Evolutionary conservation across 495 filamentous ascomycete species (phyloP).

Genomic region (Penicillium ochrochloron): DNA sequence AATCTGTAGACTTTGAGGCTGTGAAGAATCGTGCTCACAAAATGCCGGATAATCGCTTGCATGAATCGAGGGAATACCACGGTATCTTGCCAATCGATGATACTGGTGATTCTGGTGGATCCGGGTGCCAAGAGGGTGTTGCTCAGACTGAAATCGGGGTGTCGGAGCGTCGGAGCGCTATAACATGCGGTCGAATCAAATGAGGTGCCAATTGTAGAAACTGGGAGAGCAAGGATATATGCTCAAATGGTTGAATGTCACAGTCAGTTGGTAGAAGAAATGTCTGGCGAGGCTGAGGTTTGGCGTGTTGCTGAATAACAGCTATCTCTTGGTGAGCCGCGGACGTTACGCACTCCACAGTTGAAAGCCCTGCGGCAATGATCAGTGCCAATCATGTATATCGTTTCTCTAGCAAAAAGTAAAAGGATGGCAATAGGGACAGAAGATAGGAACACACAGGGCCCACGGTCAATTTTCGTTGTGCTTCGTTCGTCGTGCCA

Average conservation of each 20-base stretch:
- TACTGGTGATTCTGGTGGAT: conserved; percentile 37
- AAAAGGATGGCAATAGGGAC: conserved; percentile 5
- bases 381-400: conserved; percentile 23
- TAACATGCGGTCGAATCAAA: conserved; percentile 29
- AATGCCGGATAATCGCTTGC: conserved; percentile 47
- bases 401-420: conserved; percentile 3
- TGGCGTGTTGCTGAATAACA: conserved; percentile 34
- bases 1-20: conserved; percentile 37
- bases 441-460: conserved; percentile 34
- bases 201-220: conserved; percentile 37
- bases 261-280: conserved; percentile 40
- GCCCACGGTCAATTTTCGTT: conserved; percentile 43
- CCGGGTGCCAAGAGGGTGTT: conserved; percentile 40
- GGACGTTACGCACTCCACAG: conserved; percentile 36
- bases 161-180: conserved; percentile 35
- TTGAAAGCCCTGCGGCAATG: conserved; percentile 34
- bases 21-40: conserved; percentile 40
- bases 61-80: conserved; percentile 38
- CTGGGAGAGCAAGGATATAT: conserved; percentile 35
- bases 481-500: conserved; percentile 43
- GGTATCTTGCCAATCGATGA: conserved; percentile 44
- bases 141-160: conserved; percentile 39
- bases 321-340: conserved; percentile 40
- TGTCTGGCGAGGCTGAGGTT: conserved; percentile 38
- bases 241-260: conserved; percentile 36